Conservation (phyloP, 345 rosid species). For the Mercurialis annua region DNA sequence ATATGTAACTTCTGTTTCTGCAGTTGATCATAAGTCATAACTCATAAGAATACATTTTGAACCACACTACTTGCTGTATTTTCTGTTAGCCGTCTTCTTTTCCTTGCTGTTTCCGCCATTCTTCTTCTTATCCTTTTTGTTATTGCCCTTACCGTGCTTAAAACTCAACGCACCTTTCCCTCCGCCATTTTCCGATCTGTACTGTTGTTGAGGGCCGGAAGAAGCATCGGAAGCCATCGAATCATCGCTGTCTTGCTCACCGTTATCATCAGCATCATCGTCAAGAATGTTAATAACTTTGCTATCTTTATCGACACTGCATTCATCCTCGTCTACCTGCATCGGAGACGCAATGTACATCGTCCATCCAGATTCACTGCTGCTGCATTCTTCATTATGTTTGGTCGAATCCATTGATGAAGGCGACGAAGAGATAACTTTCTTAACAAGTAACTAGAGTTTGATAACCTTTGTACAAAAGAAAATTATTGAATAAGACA, state of each 20-base stretch:
- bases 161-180: constrained; percentile 4
- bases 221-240: constrained; percentile 85
- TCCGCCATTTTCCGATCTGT: constrained; percentile 21
- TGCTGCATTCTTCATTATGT: constrained; percentile 60
- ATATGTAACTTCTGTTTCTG: not conserved
- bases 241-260: constrained; percentile 61
- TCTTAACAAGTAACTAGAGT: not conserved
- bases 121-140: constrained; percentile 29
- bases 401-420: constrained; percentile 34
- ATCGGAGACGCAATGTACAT: constrained; percentile 55
- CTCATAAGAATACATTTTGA: too few species aligned
- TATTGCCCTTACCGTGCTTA: constrained; percentile 27
- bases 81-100: constrained; percentile 21
- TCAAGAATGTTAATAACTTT: constrained; percentile 3
- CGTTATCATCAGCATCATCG: constrained; percentile 17
- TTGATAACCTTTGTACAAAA: not conserved
- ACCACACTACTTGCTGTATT: constrained; percentile 23
- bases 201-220: constrained; percentile 47
- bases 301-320: constrained; percentile 21
- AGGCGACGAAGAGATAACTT: not conserved
- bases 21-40: not conserved
- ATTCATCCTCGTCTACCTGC: constrained; percentile 42
- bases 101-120: constrained; percentile 20
- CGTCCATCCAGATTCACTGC: constrained; percentile 91
- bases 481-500: too few species aligned